Percentiles rank a stretch among this genome's conserved stretches.
phyloP scores from a whole-genome alignment of 2,329 filamentous ascomycete species.

The Aspergillus sp. region DNA sequence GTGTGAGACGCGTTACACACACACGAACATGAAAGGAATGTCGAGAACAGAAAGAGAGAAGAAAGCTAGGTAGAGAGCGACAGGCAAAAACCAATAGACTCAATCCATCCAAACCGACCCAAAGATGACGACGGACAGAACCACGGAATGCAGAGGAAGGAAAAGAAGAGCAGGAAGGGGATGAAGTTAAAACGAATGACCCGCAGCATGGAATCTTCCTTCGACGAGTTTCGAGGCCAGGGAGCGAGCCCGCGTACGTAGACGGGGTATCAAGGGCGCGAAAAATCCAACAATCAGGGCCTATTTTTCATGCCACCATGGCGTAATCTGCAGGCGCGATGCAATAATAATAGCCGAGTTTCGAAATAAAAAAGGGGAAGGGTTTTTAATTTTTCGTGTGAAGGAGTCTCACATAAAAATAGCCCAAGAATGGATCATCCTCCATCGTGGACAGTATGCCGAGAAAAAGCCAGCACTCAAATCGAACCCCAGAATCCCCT shows the following conservation, averaged over 20 bases:
- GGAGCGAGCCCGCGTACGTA: too few relatives aligned
- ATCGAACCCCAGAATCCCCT: not conserved
- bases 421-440: not conserved
- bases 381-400: too few relatives aligned
- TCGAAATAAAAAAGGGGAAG: too few relatives aligned
- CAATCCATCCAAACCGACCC: not conserved
- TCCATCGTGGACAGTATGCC: not conserved
- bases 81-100: not conserved
- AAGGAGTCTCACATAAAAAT: not conserved
- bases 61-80: not conserved
- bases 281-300: too few relatives aligned
- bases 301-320: too few relatives aligned
- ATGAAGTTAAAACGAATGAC: not conserved
- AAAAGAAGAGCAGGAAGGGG: not conserved
- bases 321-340: too few relatives aligned
- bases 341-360: too few relatives aligned
- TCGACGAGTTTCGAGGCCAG: not conserved
- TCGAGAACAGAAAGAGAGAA: not conserved
- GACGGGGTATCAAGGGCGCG: too few relatives aligned
- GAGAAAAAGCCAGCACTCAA: not conserved
- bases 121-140: not conserved
- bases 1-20: not conserved
- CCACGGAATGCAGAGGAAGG: not conserved
- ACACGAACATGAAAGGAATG: not conserved
- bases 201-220: not conserved